Conservation (phyloP, 129 eudicot species). For the Saposhnikovia divaricata region DNA sequence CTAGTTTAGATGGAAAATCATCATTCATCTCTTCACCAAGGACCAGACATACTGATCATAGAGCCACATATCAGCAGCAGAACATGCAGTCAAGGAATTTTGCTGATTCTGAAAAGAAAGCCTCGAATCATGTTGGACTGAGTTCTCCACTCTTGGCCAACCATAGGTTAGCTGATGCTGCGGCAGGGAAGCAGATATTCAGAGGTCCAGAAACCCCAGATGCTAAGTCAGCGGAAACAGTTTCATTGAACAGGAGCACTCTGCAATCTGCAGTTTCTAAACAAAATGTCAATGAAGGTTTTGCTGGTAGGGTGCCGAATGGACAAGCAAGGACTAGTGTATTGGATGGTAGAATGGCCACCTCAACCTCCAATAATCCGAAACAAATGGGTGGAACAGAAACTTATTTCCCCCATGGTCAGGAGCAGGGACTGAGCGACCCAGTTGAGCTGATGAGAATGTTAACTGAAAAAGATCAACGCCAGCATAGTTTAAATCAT, state of each 20-base stretch:
- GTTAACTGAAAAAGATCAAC: constrained; percentile 53
- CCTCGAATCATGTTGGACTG: constrained; percentile 37
- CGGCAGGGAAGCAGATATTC: constrained; percentile 27
- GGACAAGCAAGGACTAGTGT: constrained; percentile 19
- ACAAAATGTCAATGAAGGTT: constrained; percentile 29
- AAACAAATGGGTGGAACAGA: constrained; percentile 18
- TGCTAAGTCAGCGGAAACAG: constrained; percentile 28
- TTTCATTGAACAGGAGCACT: constrained; percentile 29
- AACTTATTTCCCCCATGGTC: constrained; percentile 27
- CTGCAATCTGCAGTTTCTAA: constrained; percentile 42
- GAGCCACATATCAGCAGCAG: constrained; percentile 34
- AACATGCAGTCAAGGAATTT: constrained; percentile 25
- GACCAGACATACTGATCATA: constrained; percentile 16
- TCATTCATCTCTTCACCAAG: constrained; percentile 36
- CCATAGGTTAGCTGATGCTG: constrained; percentile 32
- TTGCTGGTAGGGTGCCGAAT: constrained; percentile 31
- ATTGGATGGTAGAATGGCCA: constrained; percentile 22
- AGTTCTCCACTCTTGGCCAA: constrained; percentile 32
- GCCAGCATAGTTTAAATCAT: constrained; percentile 38
- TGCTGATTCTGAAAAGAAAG: constrained; percentile 27
- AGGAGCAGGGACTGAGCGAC: constrained; percentile 63
- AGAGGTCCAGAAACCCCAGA: constrained; percentile 25
- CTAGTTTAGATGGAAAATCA: constrained; percentile 20
- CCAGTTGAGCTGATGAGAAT: constrained; percentile 86
- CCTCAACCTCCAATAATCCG: constrained; percentile 15